Evolutionary conservation across 108 stramenopile species (phyloP).

Genomic region (Epipyxis sp.): DNA sequence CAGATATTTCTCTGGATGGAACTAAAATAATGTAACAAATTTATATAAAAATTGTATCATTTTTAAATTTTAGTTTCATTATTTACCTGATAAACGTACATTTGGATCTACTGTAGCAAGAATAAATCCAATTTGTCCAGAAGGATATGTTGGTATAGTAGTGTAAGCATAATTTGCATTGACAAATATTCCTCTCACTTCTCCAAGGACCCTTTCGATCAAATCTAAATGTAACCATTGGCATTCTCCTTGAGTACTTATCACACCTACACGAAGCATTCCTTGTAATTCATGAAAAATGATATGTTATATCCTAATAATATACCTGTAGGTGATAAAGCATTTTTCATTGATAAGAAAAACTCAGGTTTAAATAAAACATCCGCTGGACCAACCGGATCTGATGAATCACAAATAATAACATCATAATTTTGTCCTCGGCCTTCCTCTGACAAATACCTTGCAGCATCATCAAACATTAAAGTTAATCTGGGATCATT

Average conservation of each 20-base stretch:
- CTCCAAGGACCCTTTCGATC: conserved; percentile 70
- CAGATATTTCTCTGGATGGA: conserved; percentile 37
- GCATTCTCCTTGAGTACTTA: conserved; percentile 72
- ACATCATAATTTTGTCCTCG: conserved; percentile 60
- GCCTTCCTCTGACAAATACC: conserved; percentile 38
- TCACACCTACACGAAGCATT: conserved; percentile 25
- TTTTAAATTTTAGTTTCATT: neutral
- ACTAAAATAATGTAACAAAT: neutral
- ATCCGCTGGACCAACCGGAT: conserved; percentile 90
- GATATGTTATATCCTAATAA: no score
- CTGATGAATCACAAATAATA: conserved; percentile 74
- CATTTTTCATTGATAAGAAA: conserved; percentile 77
- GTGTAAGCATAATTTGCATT: conserved; percentile 92
- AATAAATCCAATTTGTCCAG: conserved; percentile 95
- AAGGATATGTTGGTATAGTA: conserved; percentile 96
- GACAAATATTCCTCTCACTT: conserved; percentile 65
- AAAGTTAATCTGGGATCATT: conserved; percentile 86
- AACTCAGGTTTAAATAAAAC: conserved; percentile 91
- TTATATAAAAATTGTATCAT: neutral
- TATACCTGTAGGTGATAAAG: conserved; percentile 72
- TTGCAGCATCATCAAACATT: conserved; percentile 52
- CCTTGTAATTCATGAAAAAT: no score
- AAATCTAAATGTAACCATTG: conserved; percentile 88
- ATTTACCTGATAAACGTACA: conserved; percentile 45
- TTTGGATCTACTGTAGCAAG: conserved; percentile 65